Conservation (phyloP, 345 rosid species). For the Bruguiera gymnorhiza region DNA sequence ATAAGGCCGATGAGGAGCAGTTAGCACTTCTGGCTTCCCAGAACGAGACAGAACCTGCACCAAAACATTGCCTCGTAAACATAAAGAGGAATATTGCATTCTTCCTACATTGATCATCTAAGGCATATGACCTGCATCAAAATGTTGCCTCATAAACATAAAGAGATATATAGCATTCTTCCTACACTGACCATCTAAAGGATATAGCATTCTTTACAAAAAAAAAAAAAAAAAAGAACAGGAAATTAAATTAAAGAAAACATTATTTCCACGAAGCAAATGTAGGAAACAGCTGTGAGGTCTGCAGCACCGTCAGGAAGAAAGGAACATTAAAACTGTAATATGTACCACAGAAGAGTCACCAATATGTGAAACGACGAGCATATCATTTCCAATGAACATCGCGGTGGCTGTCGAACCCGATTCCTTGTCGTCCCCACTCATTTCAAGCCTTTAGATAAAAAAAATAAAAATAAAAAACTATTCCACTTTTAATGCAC, state of each 20-base stretch:
- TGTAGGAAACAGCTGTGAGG: no score
- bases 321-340: neutral
- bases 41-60: conserved; percentile 74
- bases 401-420: conserved; percentile 88
- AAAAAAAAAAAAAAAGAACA: neutral
- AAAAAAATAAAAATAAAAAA: conserved; percentile 32
- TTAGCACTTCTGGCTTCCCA: conserved; percentile 65
- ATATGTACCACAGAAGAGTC: conserved; percentile 72
- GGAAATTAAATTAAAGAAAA: neutral
- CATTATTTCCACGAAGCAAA: neutral
- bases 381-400: conserved; percentile 49
- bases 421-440: conserved; percentile 59
- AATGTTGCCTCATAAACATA: conserved; percentile 5
- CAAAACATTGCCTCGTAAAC: conserved; percentile 9
- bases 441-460: conserved; percentile 61
- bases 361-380: conserved; percentile 78
- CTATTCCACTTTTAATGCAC: conserved; percentile 32
- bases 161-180: neutral
- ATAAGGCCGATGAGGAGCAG: conserved; percentile 83
- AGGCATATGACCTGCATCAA: neutral
- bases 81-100: neutral
- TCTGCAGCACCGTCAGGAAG: neutral
- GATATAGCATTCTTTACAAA: neutral
- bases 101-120: neutral
- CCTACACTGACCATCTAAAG: neutral